phyloP scores from a whole-genome alignment of 2,329 filamentous ascomycete species.

The Exserohilum rostratum region DNA sequence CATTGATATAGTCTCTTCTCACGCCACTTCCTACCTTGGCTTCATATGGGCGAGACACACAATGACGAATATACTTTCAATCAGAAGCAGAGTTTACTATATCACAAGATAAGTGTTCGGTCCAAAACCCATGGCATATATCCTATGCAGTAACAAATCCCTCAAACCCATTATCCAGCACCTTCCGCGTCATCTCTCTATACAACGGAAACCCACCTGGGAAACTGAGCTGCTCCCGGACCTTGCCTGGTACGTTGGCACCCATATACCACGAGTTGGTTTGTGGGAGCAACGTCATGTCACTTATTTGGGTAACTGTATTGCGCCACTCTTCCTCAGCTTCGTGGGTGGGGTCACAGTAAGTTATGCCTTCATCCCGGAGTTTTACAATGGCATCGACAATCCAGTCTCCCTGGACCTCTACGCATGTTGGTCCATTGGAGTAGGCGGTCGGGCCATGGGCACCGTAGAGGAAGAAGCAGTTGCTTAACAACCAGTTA shows the following conservation, averaged over 20 bases:
- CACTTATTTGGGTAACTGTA: conserved; percentile 49
- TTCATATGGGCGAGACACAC: neutral
- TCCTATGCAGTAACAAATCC: conserved; percentile 43
- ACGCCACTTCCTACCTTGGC: too few relatives aligned
- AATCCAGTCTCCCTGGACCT: conserved; percentile 55
- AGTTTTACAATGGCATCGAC: conserved; percentile 51
- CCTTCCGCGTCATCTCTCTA: conserved; percentile 47
- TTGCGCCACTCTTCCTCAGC: conserved; percentile 52
- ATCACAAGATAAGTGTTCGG: neutral
- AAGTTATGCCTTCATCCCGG: conserved; percentile 46
- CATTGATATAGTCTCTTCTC: too few relatives aligned
- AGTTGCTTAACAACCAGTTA: conserved; percentile 35
- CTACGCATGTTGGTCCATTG: conserved; percentile 55
- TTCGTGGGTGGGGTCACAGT: conserved; percentile 50
- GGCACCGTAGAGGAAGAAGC: conserved; percentile 55
- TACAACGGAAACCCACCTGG: conserved; percentile 52
- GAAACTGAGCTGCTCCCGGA: conserved; percentile 53
- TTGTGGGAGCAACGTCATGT: conserved; percentile 51
- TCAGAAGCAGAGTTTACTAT: neutral
- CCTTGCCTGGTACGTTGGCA: conserved; percentile 55
- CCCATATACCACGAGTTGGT: conserved; percentile 54
- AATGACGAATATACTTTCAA: neutral
- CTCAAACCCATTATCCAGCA: conserved; percentile 45
- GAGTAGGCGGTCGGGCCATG: conserved; percentile 56
- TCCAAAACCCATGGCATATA: neutral